Percentiles rank a stretch among this genome's conserved stretches.
These are phyloP conservation scores for Aspergillus ibericus DNA, from an alignment of 2,329 filamentous ascomycete species.

Conservation along the genomic window DNA sequence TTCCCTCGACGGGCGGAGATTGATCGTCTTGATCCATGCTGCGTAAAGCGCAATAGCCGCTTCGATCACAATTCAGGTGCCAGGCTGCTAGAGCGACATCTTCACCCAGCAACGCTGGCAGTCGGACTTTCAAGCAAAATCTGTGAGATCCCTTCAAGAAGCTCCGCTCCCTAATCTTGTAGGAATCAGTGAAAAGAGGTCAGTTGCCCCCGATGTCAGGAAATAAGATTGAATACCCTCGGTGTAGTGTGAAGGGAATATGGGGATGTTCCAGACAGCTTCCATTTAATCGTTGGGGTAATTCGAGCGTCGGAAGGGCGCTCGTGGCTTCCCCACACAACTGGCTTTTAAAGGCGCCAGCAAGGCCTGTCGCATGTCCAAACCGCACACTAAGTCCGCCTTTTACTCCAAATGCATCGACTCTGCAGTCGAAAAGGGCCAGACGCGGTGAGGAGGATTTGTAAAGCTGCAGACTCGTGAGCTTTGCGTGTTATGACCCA, in stretches of 20 bases:
- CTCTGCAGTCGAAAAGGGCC: background rate
- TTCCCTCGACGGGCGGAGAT: slow-evolving; percentile 13
- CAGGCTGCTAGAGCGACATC: background rate
- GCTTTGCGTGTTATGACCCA: background rate
- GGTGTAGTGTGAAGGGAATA: background rate
- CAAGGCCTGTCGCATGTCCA: background rate
- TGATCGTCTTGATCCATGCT: slow-evolving; percentile 20
- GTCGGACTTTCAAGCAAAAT: background rate
- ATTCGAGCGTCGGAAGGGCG: background rate
- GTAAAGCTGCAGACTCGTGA: background rate
- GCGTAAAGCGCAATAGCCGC: background rate
- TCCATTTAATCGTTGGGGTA: background rate
- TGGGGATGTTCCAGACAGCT: background rate
- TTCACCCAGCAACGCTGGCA: background rate
- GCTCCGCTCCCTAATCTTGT: background rate
- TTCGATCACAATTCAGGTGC: background rate
- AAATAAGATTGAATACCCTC: background rate
- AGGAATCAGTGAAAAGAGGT: background rate
- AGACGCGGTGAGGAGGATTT: background rate
- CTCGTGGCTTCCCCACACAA: slow-evolving; percentile 7
- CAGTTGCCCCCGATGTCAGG: background rate
- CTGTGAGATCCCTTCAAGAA: background rate
- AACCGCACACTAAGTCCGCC: background rate
- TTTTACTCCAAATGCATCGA: background rate
- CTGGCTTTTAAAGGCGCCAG: background rate